Evolutionary conservation across 352 stramenopile genomes (phyloP).

Genomic region (Globisporangium takayamanum): DNA sequence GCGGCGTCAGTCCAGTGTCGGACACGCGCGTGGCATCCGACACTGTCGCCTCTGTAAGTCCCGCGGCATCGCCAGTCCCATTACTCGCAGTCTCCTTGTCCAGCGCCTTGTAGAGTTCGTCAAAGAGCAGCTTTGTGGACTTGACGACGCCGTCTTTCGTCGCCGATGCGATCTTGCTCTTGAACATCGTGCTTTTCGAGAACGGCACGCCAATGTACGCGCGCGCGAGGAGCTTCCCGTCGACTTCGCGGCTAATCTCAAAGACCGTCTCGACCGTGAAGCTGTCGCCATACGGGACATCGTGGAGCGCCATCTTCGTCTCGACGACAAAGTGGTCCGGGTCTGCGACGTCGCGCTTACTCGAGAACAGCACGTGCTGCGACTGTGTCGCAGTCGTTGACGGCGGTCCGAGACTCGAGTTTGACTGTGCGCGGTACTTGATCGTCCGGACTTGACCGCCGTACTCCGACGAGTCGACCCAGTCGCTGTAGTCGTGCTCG

Average conservation of each 20-base stretch:
- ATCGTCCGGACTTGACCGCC: conserved; percentile 59
- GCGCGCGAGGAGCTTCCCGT: conserved; percentile 29
- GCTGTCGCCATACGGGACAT: conserved; percentile 79
- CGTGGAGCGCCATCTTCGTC: conserved; percentile 56
- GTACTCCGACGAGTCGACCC: conserved; percentile 50
- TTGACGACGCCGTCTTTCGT: conserved; percentile 66
- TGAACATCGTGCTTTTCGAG: conserved; percentile 82
- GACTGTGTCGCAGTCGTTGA: conserved; percentile 48
- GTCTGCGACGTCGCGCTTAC: conserved; percentile 29
- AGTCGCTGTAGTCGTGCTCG: conserved; percentile 51
- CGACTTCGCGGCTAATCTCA: conserved; percentile 32
- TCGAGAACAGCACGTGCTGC: conserved; percentile 44
- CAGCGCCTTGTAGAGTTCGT: conserved; percentile 41
- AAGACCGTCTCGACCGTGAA: conserved; percentile 73
- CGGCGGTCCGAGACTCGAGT: conserved; percentile 56
- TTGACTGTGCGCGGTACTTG: conserved; percentile 72
- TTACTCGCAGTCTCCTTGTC: conserved; percentile 19
- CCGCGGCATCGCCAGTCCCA: background rate
- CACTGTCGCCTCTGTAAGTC: background rate
- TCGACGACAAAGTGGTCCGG: conserved; percentile 47
- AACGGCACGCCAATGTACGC: conserved; percentile 75
- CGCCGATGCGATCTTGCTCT: conserved; percentile 73
- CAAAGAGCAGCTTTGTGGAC: conserved; percentile 44
- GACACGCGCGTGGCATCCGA: background rate
- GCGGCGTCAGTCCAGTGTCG: conserved; percentile 5